Conservation (phyloP, 2,329 filamentous ascomycete genomes). For the Rugonectria rugulosa region DNA sequence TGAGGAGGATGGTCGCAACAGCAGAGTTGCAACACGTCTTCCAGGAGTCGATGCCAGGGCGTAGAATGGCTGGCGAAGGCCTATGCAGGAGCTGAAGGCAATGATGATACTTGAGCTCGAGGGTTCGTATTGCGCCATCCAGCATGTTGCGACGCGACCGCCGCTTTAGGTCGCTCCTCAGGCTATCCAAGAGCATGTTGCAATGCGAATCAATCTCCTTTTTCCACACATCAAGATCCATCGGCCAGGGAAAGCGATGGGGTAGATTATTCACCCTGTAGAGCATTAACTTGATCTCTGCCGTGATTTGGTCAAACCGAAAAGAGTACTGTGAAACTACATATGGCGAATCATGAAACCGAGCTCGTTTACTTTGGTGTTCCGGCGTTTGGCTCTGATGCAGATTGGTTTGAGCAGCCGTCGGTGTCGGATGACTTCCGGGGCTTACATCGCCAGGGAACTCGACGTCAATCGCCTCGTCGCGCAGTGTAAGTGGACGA, state of each 20-base stretch:
- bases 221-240: slow-evolving; percentile 31
- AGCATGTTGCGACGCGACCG: slow-evolving; percentile 20
- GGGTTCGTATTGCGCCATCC: slow-evolving; percentile 27
- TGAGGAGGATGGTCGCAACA: slow-evolving; percentile 39
- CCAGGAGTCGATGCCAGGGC: slow-evolving; percentile 32
- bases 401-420: too few species aligned
- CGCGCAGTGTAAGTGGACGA: slow-evolving; percentile 22
- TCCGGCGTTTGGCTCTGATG: neutral
- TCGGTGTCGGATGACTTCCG: neutral
- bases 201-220: slow-evolving; percentile 27
- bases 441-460: slow-evolving; percentile 19
- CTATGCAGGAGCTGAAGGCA: slow-evolving; percentile 41
- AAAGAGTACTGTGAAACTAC: slow-evolving; percentile 20
- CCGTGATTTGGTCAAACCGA: slow-evolving; percentile 20
- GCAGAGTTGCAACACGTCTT: slow-evolving; percentile 39
- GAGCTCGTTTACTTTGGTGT: slow-evolving; percentile 1
- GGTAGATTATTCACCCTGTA: slow-evolving; percentile 32
- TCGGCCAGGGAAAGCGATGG: slow-evolving; percentile 35
- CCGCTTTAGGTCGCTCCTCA: slow-evolving; percentile 8
- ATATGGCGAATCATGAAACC: slow-evolving; percentile 3
- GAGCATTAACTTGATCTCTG: slow-evolving; percentile 23
- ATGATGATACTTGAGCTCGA: slow-evolving; percentile 44
- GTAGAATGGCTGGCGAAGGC: slow-evolving; percentile 39
- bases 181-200: slow-evolving; percentile 16
- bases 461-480: slow-evolving; percentile 26